A percentile compares a stretch with the other conserved stretches of the same genome.
phyloP scores from a whole-genome alignment of 1,139 yeast genomes.

The Candida buenavistaensis region DNA sequence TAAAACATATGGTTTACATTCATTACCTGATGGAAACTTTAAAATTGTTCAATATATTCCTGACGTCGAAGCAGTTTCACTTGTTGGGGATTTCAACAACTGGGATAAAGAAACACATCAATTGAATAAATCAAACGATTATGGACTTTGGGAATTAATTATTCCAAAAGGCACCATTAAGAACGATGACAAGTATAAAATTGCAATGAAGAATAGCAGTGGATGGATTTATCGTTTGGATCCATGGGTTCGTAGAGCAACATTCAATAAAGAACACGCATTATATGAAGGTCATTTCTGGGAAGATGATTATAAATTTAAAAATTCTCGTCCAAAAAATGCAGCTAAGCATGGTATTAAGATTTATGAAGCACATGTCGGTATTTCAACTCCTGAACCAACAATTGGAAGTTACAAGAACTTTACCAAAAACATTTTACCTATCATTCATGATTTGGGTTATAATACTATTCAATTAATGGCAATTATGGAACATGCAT shows the following conservation, averaged over 20 bases:
- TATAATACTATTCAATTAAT: slow-evolving; percentile 92
- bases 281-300: slow-evolving; percentile 87
- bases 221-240: slow-evolving; percentile 78
- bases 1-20: slow-evolving; percentile 74
- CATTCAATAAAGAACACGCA: slow-evolving; percentile 51
- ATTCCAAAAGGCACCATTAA: slow-evolving; percentile 64
- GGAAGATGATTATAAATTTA: slow-evolving; percentile 67
- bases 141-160: slow-evolving; percentile 66
- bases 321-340: slow-evolving; percentile 59
- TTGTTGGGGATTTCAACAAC: slow-evolving; percentile 87
- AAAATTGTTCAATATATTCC: slow-evolving; percentile 87
- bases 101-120: slow-evolving; percentile 70
- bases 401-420: slow-evolving; percentile 81
- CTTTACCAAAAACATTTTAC: slow-evolving; percentile 76
- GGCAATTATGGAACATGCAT: slow-evolving; percentile 99
- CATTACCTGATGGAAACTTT: slow-evolving; percentile 29
- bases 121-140: slow-evolving; percentile 54
- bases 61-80: slow-evolving; percentile 67
- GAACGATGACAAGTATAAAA: slow-evolving; percentile 79
- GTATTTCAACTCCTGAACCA: slow-evolving; percentile 90
- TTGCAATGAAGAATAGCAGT: slow-evolving; percentile 68
- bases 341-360: slow-evolving; percentile 54
- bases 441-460: slow-evolving; percentile 81
- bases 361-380: slow-evolving; percentile 95
- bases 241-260: slow-evolving; percentile 86